Evolutionary conservation across 2,329 filamentous ascomycete genomes (phyloP).

Genomic region (Arachnomyces sp.): DNA sequence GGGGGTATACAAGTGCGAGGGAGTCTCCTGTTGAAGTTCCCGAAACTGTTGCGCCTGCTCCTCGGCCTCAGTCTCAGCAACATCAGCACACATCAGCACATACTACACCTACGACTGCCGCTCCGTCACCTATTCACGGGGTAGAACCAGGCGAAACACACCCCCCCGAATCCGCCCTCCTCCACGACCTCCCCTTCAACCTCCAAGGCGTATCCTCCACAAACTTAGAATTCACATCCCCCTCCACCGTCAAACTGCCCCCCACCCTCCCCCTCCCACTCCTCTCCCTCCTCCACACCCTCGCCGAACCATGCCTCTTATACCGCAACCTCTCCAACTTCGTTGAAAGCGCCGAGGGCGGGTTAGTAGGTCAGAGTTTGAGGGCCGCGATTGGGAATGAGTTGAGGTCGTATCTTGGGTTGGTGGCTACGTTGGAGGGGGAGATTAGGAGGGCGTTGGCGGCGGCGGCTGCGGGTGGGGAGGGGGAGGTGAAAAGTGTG

Average conservation of each 20-base stretch:
- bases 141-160: constrained; percentile 6
- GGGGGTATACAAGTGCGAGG: constrained; percentile 5
- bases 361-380: constrained; percentile 85
- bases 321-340: constrained; percentile 75
- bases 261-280: constrained; percentile 72
- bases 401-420: constrained; percentile 76
- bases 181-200: constrained; percentile 82
- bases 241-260: constrained; percentile 66
- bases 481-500: constrained; percentile 58
- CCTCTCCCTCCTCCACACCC: constrained; percentile 74
- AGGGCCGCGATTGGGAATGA: constrained; percentile 78
- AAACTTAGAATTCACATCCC: constrained; percentile 65
- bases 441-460: constrained; percentile 79
- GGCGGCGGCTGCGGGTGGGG: constrained; percentile 44
- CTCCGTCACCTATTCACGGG: not conserved
- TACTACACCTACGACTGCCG: not conserved
- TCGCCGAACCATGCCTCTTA: constrained; percentile 89
- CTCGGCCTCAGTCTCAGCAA: constrained; percentile 4
- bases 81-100: constrained; percentile 5
- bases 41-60: constrained; percentile 1
- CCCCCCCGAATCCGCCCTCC: constrained; percentile 52
- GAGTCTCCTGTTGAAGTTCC: constrained; percentile 17
- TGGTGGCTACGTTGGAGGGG: constrained; percentile 85
- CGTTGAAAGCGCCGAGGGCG: constrained; percentile 69
- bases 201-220: constrained; percentile 85